Percentiles rank a stretch among this genome's conserved stretches.
phyloP scores from a whole-genome alignment of 2,329 filamentous ascomycete genomes.

The Ampelomyces quisqualis region DNA sequence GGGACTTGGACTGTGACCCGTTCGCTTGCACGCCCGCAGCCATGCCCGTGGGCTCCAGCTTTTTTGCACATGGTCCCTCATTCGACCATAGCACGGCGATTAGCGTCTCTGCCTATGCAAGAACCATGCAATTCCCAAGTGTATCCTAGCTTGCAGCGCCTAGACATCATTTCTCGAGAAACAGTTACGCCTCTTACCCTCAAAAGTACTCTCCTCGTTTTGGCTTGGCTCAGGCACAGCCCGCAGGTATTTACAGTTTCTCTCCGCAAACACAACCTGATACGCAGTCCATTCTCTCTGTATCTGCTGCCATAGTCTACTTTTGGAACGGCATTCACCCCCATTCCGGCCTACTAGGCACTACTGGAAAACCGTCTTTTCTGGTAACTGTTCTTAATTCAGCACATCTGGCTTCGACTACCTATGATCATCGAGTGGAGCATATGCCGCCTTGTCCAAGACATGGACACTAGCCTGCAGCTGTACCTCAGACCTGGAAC shows the following conservation, averaged over 20 bases:
- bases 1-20: conserved; percentile 26
- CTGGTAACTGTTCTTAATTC: conserved; percentile 35
- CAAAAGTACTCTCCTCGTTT: conserved; percentile 16
- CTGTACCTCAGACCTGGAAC: conserved; percentile 37
- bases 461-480: conserved; percentile 36
- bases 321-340: conserved; percentile 38
- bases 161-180: conserved; percentile 23
- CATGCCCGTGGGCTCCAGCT: conserved; percentile 41
- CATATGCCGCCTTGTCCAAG: conserved; percentile 29
- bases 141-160: conserved; percentile 35
- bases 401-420: conserved; percentile 29
- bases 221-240: conserved; percentile 42
- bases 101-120: conserved; percentile 23
- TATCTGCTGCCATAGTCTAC: conserved; percentile 33
- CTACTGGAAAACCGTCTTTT: conserved; percentile 27
- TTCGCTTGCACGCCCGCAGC: conserved; percentile 39
- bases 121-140: conserved; percentile 25
- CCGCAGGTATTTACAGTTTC: conserved; percentile 43
- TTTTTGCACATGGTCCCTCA: conserved; percentile 21
- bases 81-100: conserved; percentile 30
- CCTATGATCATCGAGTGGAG: conserved; percentile 32
- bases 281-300: conserved; percentile 36
- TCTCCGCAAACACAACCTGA: conserved; percentile 27
- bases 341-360: conserved; percentile 28
- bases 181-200: conserved; percentile 11